Evolutionary conservation across 169 alveolate species (phyloP), one percentile per base, ranked within the genome.

Genomic region (Plasmodium coatneyi): DNA sequence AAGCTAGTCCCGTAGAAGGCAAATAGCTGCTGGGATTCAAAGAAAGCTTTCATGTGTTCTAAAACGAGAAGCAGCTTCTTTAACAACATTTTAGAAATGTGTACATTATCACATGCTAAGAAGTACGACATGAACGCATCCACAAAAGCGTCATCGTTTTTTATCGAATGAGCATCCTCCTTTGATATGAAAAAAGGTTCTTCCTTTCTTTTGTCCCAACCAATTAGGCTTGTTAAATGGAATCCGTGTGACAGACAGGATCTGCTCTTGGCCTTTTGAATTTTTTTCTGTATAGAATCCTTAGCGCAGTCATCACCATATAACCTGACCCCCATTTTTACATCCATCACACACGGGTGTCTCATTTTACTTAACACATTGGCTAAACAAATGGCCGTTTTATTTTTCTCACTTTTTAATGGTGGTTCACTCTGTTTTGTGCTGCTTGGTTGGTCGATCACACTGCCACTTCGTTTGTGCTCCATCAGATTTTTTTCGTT

Each of bases 341-440:
- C 72, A 83, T 96, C 97, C 95, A 96, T 96, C 54, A 95, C 96
- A 71, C 96, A 94, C 3, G 97, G 97, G 71, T 86, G 89, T 19
- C 94, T 81, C 97, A 96, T 96, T 28, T 89, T 90, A 70, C 93
- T 78, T 56, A 94, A 36, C 16, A 91, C 96, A 82, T 96, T 96
- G 36, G 83, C 66, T 54, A 96, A 32, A 43, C 96, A 84, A 4
- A 96, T 91, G 72, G 96, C 97, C 49, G 93, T 80, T 78, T 83
- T 92, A 3, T 56, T 16, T 41, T 81, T 83, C 12, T 92, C 25
- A 19, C n/a, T n/a, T 66, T 66, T 7, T 66, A 66, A 66, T 22
- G 22, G 19, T 22, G 30, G 1, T 66, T 66, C 76, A 66, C 5
- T 9, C 36, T 25, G 12, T 66, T 19, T 66, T 66, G n/a, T 66